phyloP scores from a whole-genome alignment of 129 eudicot species.

The Chrysanthemum makinoi region DNA sequence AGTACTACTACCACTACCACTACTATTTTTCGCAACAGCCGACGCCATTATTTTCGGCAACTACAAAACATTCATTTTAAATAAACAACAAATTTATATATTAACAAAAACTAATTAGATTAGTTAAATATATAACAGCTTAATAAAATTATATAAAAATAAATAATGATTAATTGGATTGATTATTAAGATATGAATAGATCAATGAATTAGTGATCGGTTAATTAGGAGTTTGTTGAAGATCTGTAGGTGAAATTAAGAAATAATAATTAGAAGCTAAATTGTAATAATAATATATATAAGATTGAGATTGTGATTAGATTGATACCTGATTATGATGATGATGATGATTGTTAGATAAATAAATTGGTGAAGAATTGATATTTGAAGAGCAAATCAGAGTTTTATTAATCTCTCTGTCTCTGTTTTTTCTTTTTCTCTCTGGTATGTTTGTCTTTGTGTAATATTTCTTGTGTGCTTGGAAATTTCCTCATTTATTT shows the following conservation, averaged over 20 bases:
- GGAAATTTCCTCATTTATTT: conserved; percentile 16
- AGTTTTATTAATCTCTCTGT: conserved; percentile 17
- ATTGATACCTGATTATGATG: conserved; percentile 18
- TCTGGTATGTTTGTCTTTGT: not conserved
- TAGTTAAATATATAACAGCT: not conserved
- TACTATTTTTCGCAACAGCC: conserved; percentile 62
- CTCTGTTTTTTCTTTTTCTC: conserved; percentile 12
- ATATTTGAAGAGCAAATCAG: conserved; percentile 4
- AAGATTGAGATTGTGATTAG: not conserved
- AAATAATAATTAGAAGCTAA: not conserved
- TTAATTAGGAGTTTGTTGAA: conserved; percentile 19
- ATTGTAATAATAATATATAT: conserved; percentile 1
- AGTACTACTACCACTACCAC: conserved; percentile 23
- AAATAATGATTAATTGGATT: too few species aligned
- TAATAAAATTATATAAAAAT: too few species aligned
- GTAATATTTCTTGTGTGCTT: not conserved
- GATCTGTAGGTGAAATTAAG: conserved; percentile 23
- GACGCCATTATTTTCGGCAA: conserved; percentile 60
- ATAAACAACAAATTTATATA: too few species aligned
- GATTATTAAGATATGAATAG: not conserved
- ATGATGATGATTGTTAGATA: too few species aligned
- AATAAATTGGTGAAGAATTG: too few species aligned
- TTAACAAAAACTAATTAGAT: conserved; percentile 9
- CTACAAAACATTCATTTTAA: conserved; percentile 34
- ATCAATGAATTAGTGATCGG: conserved; percentile 14